These are phyloP conservation scores for Musa schizocarpa DNA, from an alignment of 176 grass and related monocot species.

Conservation along the genomic window DNA sequence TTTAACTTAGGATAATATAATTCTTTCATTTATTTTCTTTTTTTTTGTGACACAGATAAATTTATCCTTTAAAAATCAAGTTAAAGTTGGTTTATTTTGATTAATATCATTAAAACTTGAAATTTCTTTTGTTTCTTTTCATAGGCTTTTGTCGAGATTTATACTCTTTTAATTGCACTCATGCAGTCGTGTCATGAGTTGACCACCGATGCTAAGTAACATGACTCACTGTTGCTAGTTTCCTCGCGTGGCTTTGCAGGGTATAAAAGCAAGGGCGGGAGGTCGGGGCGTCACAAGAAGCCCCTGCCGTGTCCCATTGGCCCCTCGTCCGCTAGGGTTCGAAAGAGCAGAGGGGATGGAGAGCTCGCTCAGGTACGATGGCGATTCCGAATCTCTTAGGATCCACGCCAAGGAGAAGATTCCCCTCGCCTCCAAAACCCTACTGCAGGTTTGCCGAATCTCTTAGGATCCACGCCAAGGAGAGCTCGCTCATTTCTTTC, in stretches of 20 bases:
- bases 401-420: slow-evolving; percentile 93
- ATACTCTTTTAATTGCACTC: too few species aligned
- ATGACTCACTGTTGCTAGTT: neutral
- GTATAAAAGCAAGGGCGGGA: neutral
- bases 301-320: too few species aligned
- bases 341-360: slow-evolving; percentile 32
- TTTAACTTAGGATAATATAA: too few species aligned
- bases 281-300: neutral
- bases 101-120: too few species aligned
- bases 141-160: too few species aligned
- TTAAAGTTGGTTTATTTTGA: too few species aligned
- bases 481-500: slow-evolving; percentile 29
- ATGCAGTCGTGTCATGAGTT: too few species aligned
- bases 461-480: slow-evolving; percentile 83
- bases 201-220: neutral
- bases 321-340: neutral
- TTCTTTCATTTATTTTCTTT: too few species aligned
- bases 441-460: slow-evolving; percentile 48
- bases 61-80: too few species aligned
- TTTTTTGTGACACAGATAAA: too few species aligned
- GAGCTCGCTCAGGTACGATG: slow-evolving; percentile 65
- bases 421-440: slow-evolving; percentile 38
- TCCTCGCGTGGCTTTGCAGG: neutral
- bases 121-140: too few species aligned
- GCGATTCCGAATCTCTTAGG: slow-evolving; percentile 38